Conservation (phyloP, 164 flowering plant species). For the Liquidambar formosana region DNA sequence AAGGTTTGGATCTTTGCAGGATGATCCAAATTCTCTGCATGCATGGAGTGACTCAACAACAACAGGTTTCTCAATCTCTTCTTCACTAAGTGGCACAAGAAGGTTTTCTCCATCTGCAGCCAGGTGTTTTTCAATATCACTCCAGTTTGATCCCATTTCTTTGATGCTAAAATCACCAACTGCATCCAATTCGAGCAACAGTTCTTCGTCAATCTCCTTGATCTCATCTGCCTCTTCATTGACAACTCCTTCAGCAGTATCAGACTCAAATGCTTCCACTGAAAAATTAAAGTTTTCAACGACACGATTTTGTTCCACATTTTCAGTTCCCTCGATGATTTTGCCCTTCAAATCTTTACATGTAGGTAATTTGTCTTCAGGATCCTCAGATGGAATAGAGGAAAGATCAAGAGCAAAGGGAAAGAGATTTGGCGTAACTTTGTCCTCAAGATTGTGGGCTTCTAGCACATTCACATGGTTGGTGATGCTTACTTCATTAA, state of each 20-base stretch:
- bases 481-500: constrained; percentile 11
- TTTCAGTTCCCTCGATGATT: constrained; percentile 14
- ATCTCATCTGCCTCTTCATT: constrained; percentile 41
- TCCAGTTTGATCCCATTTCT: constrained; percentile 20
- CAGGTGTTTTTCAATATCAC: constrained; percentile 10
- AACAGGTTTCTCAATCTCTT: background rate
- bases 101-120: constrained; percentile 7
- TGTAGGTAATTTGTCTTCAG: constrained; percentile 6
- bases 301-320: constrained; percentile 1
- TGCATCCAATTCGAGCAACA: constrained; percentile 60
- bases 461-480: constrained; percentile 4
- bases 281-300: constrained; percentile 8
- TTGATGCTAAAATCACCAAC: constrained; percentile 72
- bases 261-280: constrained; percentile 20
- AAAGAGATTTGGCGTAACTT: constrained; percentile 6
- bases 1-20: too few relatives aligned
- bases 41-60: background rate
- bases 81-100: background rate
- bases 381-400: constrained; percentile 15
- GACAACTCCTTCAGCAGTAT: constrained; percentile 16
- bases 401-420: constrained; percentile 12
- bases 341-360: constrained; percentile 9
- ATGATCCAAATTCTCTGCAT: too few relatives aligned
- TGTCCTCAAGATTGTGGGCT: constrained; percentile 14
- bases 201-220: constrained; percentile 60